Base-by-base conservation (phyloP, 768 basidiomycete genomes). In the Trichaptum fuscoviolaceum region DNA sequence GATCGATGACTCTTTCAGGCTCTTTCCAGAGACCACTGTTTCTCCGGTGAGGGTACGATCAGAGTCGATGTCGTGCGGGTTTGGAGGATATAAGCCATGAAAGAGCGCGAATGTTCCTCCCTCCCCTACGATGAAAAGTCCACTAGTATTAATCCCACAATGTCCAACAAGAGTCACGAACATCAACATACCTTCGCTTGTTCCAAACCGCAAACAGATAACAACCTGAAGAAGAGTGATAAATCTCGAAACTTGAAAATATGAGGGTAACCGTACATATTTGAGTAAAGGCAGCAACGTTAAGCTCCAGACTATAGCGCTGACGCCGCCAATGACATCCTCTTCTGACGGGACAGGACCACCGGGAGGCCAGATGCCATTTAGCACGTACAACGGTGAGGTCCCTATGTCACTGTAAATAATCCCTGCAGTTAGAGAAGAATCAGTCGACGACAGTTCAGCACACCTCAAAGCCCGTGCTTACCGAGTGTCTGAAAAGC, bases 61-160 rank as follows among this genome's bases (percentile, higher is more conserved):
- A 5, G 80, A 80, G 67, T 85, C 83, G 35, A 75, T 72, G 66
- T 83, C 80, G 42, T 78, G 72, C 5, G 79, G 75, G 6, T 74
- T 74, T 0, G 81, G 83, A 15, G 87, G 87, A 68, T 81, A 87
- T 15, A 89, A 71, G n/a, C 84, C 83, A 72, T 87, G 85, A 71
- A 78, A 85, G 10, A 89, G 74, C 0, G 88, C 88, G 69, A 89
- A 90, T 2, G 85, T 82, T 10, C 88, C 89, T 10, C 89, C 89
- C 73, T 91, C 89, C 23, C 88, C 87, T 82, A 66, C 1, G 68
- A 58, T 35, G 65, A 66, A 59, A 71, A 70, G 18, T 64, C 66
- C 63, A 65, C n/a, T 67, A 35, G 30, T 8, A 2, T 30, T 30
- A 30, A 30, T 8, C 4, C 8, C 30, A 30, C 30, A 8, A 30